Base-by-base conservation (phyloP, 345 rosid genomes). In the Limnanthes douglasii region DNA sequence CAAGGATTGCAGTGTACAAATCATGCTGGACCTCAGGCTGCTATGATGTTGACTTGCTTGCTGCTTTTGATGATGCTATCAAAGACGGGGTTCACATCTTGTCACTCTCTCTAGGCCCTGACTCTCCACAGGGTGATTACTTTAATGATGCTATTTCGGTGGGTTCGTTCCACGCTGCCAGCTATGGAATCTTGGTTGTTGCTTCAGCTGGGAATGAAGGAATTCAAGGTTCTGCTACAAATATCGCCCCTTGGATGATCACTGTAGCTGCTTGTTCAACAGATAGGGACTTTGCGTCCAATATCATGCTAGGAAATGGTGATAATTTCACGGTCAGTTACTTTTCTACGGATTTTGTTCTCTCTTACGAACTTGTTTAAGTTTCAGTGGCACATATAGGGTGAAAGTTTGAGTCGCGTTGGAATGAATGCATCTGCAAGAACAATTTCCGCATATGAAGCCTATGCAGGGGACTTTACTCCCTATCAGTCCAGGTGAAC, bases 401-500 rank as follows among this genome's bases (percentile, higher is more conserved):
- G 78, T 15, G 72, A 62, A 32, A 70, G 78, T 43, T 65, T 70
- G 13, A 60, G 68, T 38, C 60, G 59, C 37, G 42, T 38, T 42
- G 65, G 37, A 22, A 59, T 66, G 73, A 62, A 66, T 38, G 39
- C 53, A 18, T 46, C 72, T 18, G 66, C 60, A 12, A 53, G 61
- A 28, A 56, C 62, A 40, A 56, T 65, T 15, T 59, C 62, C 30
- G 80, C 75, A 28, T 46, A 74, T 25, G 50, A 64, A 40, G 69
- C 64, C 24, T n/a, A 49, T 35, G 80, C 66, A 12, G 74, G 74
- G 36, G 64, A 67, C 28, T 72, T 68, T 34, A 70, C 73, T 8
- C 78, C 78, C 41, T 66, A 70, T 52, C 78, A 70, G 63, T 70
- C 78, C 73, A 70, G 78, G 78, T 70, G 78, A 70, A 59, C 62